Evolutionary conservation across 768 basidiomycete genomes (phyloP), one percentile per base, ranked within the genome.

Genomic region (Rhizopogon vesiculosus): DNA sequence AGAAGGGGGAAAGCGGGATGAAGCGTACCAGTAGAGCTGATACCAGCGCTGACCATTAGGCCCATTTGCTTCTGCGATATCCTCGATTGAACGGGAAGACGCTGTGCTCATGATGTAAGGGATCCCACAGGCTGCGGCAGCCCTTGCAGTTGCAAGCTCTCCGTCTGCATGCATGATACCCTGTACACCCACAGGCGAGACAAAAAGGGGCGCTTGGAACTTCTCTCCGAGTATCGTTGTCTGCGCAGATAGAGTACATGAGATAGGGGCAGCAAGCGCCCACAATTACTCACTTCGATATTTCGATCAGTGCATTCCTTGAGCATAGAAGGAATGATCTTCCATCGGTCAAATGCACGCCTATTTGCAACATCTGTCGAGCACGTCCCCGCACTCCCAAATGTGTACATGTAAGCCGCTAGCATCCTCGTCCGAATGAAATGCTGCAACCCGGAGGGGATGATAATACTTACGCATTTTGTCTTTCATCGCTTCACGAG

Each of bases 291-390:
- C 61, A 86, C 90, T 61, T 86, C 79, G 31, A 93, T 65, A 45
- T 67, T 80, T 19, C 89, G 79, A 18, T 70, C 66, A 4, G 82
- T 82, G 0, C 79, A 79, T 58, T 84, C 74, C 18, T 82, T 76
- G 33, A 92, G 78, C 89, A 91, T 90, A 6, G 86, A 81, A 2
- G 91, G 91, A n/a, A 93, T 74, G 65, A 95, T 87, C 38, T 79
- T 80, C 76, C 80, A 92, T 53, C 76, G 82, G 22, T 82, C 74
- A 53, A 93, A 77, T 2, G 83, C 85, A 41, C 72, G 76, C 35
- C 75, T 76, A 63, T 95, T 94, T 49, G 81, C 82, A 9, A 66
- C 73, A 65, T 87, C 81, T 1, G 93, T 94, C 29, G 78, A 74
- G 54, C 77, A 75, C 3, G 82, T 79, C 1, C 92, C 93, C 9